A percentile compares a stretch with the other conserved stretches of the same genome.
Conservation (phyloP, 345 rosid species). For the Zanthoxylum bungeanum region DNA sequence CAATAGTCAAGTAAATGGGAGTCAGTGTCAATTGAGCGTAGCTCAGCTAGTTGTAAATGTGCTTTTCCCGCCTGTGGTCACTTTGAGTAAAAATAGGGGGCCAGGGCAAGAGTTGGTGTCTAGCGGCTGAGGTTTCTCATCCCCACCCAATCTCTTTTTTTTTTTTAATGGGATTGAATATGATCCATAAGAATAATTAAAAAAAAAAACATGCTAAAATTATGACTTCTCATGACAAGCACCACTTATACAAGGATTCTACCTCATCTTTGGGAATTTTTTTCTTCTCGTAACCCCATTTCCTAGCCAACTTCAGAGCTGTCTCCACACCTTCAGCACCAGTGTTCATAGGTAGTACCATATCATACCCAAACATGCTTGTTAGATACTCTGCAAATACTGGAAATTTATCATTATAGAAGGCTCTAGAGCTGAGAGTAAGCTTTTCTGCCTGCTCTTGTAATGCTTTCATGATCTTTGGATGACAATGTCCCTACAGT, state of each 20-base stretch:
- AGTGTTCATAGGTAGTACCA: slow-evolving; percentile 99
- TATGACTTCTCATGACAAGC: background rate
- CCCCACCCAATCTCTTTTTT: no score
- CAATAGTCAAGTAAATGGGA: background rate
- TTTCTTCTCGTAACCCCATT: slow-evolving; percentile 94
- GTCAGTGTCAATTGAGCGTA: no score
- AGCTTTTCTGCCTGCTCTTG: slow-evolving; percentile 82
- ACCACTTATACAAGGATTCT: background rate
- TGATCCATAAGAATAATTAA: background rate
- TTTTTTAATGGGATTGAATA: background rate
- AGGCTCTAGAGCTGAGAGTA: slow-evolving; percentile 86
- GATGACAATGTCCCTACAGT: slow-evolving; percentile 91
- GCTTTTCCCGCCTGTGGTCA: no score
- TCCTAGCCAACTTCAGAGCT: slow-evolving; percentile 89
- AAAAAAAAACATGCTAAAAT: background rate
- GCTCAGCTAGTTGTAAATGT: no score
- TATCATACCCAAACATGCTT: slow-evolving; percentile 83
- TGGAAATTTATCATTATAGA: slow-evolving; percentile 84
- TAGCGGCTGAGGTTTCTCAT: no score
- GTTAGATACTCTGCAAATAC: slow-evolving; percentile 75
- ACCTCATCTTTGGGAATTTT: slow-evolving; percentile 78
- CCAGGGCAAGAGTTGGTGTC: no score
- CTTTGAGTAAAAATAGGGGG: no score
- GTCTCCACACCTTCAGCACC: slow-evolving; percentile 99
- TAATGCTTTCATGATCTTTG: slow-evolving; percentile 77